Evolutionary conservation across 768 basidiomycete genomes (phyloP), one percentile per base, ranked within the genome.

Genomic region (Tremella yokohamensis): DNA sequence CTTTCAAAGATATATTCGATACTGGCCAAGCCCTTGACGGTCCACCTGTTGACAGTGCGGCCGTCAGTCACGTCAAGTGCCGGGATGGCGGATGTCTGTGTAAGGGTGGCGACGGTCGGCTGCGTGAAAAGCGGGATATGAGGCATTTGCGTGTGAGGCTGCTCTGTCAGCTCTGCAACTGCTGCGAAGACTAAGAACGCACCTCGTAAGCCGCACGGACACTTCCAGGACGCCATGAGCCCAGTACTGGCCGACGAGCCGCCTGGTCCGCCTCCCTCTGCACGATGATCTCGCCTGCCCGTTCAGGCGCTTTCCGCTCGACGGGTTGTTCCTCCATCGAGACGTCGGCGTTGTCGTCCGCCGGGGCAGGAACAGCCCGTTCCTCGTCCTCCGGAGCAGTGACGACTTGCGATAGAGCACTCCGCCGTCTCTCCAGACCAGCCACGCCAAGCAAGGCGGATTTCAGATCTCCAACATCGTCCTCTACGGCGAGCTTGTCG

Each of bases 81-180:
- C 6, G 64, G 69, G 18, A 61, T 52, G 7, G 60, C 44, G 1
- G 57, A 20, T n/a, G 44, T 37, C 20, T 53, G 38, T n/a, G 47
- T 34, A 16, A 42, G 38, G 8, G 19, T 42, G 1, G 65, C 52
- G 0, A 8, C 22, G 1, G 62, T 61, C 13, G 72, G 72, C 52
- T 74, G 72, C 15, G 68, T 69, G 26, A 59, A 40, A 22, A 52
- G 62, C 7, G 69, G 69, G n/a, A 74, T 57, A 57, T 74, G 72
- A 11, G 74, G 72, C 48, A 66, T 65, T 26, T 76, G 69, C 3
- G 74, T 76, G 24, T 76, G 70, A 16, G 74, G 72, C 74, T 76
- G 51, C 13, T 19, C 16, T 18, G 49, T 51, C 12, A 56, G 19
- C 29, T 34, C 29, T 34, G 29, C 29, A 34, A 34, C 3, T 20